Evolutionary conservation across 2,329 filamentous ascomycete genomes (phyloP).

Genomic region (Aspergillus aculeatinus): DNA sequence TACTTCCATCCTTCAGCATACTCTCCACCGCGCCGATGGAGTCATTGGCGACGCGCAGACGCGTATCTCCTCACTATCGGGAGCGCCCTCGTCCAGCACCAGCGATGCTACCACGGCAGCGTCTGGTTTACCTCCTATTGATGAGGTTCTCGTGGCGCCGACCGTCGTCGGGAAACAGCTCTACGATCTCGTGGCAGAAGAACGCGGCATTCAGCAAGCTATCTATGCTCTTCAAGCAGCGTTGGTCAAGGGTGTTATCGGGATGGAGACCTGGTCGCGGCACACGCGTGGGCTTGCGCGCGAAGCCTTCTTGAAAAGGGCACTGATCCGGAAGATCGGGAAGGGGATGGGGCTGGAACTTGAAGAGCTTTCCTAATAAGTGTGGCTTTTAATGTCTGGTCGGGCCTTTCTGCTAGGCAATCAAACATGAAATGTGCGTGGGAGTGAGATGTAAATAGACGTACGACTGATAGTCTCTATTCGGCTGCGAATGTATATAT

Average conservation of each 20-base stretch:
- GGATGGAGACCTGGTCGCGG: conserved; percentile 48
- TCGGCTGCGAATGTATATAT: not conserved
- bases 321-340: conserved; percentile 47
- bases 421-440: not conserved
- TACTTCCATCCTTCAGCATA: conserved; percentile 72
- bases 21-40: conserved; percentile 73
- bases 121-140: conserved; percentile 67
- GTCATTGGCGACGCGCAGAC: conserved; percentile 71
- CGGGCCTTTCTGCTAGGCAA: too few relatives aligned
- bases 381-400: not conserved
- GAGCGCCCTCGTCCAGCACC: conserved; percentile 20
- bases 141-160: conserved; percentile 88
- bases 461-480: not conserved
- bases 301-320: conserved; percentile 50
- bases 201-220: conserved; percentile 79
- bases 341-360: conserved; percentile 46
- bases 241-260: conserved; percentile 46
- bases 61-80: conserved; percentile 42
- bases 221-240: conserved; percentile 63
- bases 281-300: conserved; percentile 48
- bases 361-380: not conserved
- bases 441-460: not conserved
- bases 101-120: conserved; percentile 34
- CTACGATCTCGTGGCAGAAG: conserved; percentile 85
- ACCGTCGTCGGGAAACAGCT: conserved; percentile 91